Base-by-base conservation (phyloP, 2,329 filamentous ascomycete species). In the Cordyceps javanica region DNA sequence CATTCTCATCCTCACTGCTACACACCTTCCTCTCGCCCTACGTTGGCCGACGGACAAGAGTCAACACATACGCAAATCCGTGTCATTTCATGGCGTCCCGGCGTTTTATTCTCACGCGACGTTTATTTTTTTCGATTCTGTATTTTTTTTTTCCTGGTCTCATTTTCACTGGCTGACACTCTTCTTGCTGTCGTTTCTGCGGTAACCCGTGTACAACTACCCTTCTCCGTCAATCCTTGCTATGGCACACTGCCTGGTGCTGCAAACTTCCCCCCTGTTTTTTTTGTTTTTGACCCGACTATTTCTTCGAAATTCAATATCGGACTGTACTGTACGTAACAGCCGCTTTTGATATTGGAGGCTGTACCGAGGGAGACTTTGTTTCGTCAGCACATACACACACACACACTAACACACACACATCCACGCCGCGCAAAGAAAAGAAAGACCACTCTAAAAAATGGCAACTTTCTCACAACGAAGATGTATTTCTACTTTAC, bases 121-220 rank as follows among this genome's bases (percentile, higher is more conserved):
- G 41, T 59, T 28, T 38, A n/a, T 10, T 26, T 48, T 16, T 19
- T 44, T 13, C 5, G 36, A 60, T 60, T 56, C 42, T 26, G 45
- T 41, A 59, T 41, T 10, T 26, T 56, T 55, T 51, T 57, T 55
- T 46, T 10, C 30, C 19, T 23, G 25, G 36, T 25, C 14, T 55
- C 41, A 23, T 53, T 7, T n/a, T 58, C 41, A 16, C n/a, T 4
- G 26, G 54, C 41, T 48, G n/a, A n/a, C n/a, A n/a, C n/a, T n/a
- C 36, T 30, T 42, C 36, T 23, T 52, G 14, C 7, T 7, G 26
- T 59, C 39, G 50, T 58, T 46, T 32, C 52, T 32, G 51, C 51
- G 58, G 58, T 56, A 56, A 65, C 58, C 61, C 64, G 54, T 73
- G 72, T 74, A 72, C 63, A 64, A 72, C 58, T 72, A 73, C 60